Base-by-base conservation (phyloP, 2,329 filamentous ascomycete species). In the Daldinia eschscholtzii region DNA sequence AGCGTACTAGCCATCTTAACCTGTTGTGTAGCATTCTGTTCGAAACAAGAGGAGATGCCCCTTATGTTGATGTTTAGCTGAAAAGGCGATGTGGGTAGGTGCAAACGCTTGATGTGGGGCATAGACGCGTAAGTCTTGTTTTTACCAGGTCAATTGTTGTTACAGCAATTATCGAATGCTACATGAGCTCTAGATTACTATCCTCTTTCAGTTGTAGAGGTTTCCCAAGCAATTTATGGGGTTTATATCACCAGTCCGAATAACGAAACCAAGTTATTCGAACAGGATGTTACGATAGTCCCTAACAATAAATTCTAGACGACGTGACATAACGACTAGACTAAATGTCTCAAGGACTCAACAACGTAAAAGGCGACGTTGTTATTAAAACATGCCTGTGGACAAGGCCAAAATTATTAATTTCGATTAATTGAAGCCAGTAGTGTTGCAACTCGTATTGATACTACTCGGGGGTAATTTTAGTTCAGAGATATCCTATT, bases 91-190 rank as follows among this genome's bases (percentile, higher is more conserved):
- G 12, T 39, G 12, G 35, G 13, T 39, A 13, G 35, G 13, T 39
- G 13, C 1, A 13, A 15, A 39, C 15, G 10, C 35, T 39, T 12
- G 35, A 15, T 46, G 20, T 46, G 42, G 42, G 42, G 42, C 20
- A 46, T 46, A 46, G 42, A 46, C 42, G 42, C 42, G 42, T 46
- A 46, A 46, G 7, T 6, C 20, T 26, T 20, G 7, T 26, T 23
- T 46, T 46, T 46, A 26, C 42, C 42, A 46, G 20, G 20, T 6
- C 42, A 46, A 46, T 26, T 26, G 42, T 46, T 46, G 20, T 46
- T 20, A 18, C 42, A 18, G 12, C 4, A 46, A 26, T 26, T 12
- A 13, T 26, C 20, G 3, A 46, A 46, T 46, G 12, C 15, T 46
- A 46, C 20, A 26, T 46, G 2, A 7, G 20, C 20, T 26, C 12